Base-by-base conservation (phyloP, 108 stramenopile species). In the Cyclotella kingstonii region DNA sequence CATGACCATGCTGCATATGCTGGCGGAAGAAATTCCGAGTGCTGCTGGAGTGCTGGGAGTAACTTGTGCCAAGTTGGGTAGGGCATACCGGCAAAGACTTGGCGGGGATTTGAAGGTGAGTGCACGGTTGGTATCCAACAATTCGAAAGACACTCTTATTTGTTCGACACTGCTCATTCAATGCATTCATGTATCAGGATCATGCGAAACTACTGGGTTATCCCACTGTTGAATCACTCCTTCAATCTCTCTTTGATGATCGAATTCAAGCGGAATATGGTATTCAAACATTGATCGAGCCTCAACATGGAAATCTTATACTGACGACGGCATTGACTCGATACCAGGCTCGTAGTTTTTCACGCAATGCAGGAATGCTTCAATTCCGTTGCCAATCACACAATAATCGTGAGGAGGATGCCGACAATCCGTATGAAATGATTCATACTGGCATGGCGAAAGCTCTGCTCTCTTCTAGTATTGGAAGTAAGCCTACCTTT, bases 181-280 rank as follows among this genome's bases (percentile, higher is more conserved):
- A 2, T 25, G 2, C 49, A 18, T 59, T 14, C 27, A 15, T 3
- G 14, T 28, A 36, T 42, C 56, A 79, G 60, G 52, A 64, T 8
- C 85, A 93, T 45, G 84, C 86, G 8, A 44, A 61, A 17, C 74
- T 58, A 1, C 43, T 93, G 28, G 87, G 87, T 25, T 78, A 82
- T 60, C 73, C 74, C 11, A 68, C 80, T 3, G 68, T 60, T 7
- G 51, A 70, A 25, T 79, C 81, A 18, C 63, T 89, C 55, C 46
- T 93, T 0, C 40, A 54, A 41, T 55, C 46, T n/a, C 50, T 93
- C 3, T 91, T 91, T 51, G 80, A 71, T 21, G 72, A 79, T 10
- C 66, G 76, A 26, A 48, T 70, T 14, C 84, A 84, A 67, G 76
- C 79, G 43, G 64, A 81, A 18, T 81, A 81, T 56, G 83, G 83